A percentile compares a stretch with the other conserved stretches of the same genome.
phyloP scores from a whole-genome alignment of 352 stramenopile genomes.

The Thalassiosira hispida region DNA sequence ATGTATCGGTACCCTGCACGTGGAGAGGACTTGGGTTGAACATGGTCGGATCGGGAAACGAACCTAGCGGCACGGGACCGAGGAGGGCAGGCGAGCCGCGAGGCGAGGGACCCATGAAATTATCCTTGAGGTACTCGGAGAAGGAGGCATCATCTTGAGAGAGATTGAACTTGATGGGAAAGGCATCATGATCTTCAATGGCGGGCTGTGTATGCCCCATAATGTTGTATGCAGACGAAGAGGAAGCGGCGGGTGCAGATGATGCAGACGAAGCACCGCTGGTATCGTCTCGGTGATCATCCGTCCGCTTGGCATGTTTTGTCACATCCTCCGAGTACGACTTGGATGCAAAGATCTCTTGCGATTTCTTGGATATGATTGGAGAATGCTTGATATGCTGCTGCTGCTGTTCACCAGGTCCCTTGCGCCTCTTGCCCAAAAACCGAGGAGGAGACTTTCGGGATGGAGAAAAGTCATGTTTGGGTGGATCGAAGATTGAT shows the following conservation, averaged over 20 bases:
- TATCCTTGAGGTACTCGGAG: constrained; percentile 37
- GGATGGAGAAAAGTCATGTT: constrained; percentile 22
- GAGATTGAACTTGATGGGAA: constrained; percentile 46
- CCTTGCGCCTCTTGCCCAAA: constrained; percentile 12
- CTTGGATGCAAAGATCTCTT: no score
- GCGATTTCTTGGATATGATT: no score
- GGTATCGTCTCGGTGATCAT: no score
- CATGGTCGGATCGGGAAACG: constrained; percentile 1
- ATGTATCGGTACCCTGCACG: constrained; percentile 5
- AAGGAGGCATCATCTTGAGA: constrained; percentile 38
- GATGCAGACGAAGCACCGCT: no score
- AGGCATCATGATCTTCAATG: constrained; percentile 29
- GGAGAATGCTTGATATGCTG: no score
- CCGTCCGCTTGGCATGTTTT: no score
- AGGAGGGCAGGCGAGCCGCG: no score
- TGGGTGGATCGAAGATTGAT: constrained; percentile 22
- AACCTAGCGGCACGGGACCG: not conserved
- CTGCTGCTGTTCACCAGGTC: no score
- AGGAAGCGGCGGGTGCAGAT: no score
- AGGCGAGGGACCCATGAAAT: not conserved
- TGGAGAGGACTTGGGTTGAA: constrained; percentile 10
- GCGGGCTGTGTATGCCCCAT: no score
- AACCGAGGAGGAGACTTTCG: not conserved
- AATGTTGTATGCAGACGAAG: no score
- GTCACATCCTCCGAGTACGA: no score